phyloP scores from a whole-genome alignment of 1,284 basidiomycete genomes.

The Trichosporon asahii region DNA sequence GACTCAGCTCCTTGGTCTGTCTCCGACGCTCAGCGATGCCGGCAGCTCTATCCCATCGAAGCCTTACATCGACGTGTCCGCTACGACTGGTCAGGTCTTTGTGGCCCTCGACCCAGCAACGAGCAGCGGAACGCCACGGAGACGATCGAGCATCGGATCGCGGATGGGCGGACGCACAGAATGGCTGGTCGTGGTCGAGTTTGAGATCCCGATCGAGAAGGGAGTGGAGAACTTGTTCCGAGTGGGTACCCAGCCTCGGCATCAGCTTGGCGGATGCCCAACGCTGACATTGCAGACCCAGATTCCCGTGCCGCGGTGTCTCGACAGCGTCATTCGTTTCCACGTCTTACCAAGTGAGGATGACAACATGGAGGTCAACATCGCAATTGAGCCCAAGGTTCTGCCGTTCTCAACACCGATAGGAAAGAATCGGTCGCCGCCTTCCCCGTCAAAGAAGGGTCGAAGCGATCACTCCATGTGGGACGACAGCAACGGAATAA shows the following conservation, averaged over 20 bases:
- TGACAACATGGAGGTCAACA: conserved; percentile 29
- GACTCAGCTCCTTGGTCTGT: conserved; percentile 29
- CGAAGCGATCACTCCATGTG: conserved; percentile 32
- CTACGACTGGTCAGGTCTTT: conserved; percentile 38
- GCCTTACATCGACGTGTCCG: conserved; percentile 38
- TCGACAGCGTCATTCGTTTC: conserved; percentile 43
- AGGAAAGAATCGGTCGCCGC: background rate
- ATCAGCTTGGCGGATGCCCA: too few species aligned
- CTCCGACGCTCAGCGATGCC: conserved; percentile 19
- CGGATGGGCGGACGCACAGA: conserved; percentile 30
- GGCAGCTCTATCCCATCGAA: conserved; percentile 8
- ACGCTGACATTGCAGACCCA: conserved; percentile 9
- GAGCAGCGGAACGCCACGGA: background rate
- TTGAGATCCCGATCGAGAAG: conserved; percentile 33
- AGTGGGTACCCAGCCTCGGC: conserved; percentile 16
- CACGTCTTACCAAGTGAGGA: conserved; percentile 28
- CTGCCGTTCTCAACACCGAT: conserved; percentile 29
- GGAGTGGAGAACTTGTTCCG: conserved; percentile 25
- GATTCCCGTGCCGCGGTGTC: conserved; percentile 39
- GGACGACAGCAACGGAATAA: conserved; percentile 41
- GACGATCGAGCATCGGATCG: background rate
- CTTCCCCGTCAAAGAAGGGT: background rate
- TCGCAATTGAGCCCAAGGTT: conserved; percentile 40
- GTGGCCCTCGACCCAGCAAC: conserved; percentile 28
- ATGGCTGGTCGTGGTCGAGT: conserved; percentile 40